These are phyloP conservation scores for Zostera marina DNA, from an alignment of 116 monocot genomes.

Conservation along the genomic window DNA sequence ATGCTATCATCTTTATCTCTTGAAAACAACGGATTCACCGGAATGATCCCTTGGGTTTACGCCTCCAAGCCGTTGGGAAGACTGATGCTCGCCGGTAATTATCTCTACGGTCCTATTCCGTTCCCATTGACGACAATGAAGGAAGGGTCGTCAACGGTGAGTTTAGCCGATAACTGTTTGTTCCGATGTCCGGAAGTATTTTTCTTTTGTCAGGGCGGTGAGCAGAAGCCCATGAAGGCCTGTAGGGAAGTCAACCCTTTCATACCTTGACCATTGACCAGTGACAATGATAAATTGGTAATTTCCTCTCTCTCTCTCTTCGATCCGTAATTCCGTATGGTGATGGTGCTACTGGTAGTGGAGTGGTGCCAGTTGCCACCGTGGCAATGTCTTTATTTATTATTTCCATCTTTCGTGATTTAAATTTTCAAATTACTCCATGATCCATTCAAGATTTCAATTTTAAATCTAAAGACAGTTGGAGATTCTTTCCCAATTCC, in stretches of 20 bases:
- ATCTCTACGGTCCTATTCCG: constrained; percentile 53
- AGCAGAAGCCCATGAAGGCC: constrained; percentile 30
- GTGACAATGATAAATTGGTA: no score
- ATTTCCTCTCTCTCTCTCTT: no score
- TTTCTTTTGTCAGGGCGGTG: constrained; percentile 42
- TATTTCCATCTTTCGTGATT: no score
- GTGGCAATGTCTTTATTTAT: no score
- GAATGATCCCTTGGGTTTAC: constrained; percentile 50
- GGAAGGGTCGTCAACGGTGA: constrained; percentile 31
- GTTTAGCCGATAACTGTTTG: constrained; percentile 53
- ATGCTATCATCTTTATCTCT: constrained; percentile 20
- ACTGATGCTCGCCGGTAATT: constrained; percentile 53
- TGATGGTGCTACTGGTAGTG: no score
- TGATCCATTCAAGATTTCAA: no score
- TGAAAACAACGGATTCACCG: constrained; percentile 37
- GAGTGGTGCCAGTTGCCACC: no score
- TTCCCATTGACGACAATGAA: constrained; percentile 14
- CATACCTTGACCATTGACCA: constrained; percentile 32
- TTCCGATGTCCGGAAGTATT: constrained; percentile 37
- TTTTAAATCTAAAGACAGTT: no score
- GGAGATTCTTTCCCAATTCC: no score
- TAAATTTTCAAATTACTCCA: no score
- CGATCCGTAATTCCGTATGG: no score
- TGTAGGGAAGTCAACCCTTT: constrained; percentile 43
- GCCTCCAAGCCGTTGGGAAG: constrained; percentile 32